phyloP scores from a whole-genome alignment of 2,329 filamentous ascomycete species.

The Paecilomyces formosus region DNA sequence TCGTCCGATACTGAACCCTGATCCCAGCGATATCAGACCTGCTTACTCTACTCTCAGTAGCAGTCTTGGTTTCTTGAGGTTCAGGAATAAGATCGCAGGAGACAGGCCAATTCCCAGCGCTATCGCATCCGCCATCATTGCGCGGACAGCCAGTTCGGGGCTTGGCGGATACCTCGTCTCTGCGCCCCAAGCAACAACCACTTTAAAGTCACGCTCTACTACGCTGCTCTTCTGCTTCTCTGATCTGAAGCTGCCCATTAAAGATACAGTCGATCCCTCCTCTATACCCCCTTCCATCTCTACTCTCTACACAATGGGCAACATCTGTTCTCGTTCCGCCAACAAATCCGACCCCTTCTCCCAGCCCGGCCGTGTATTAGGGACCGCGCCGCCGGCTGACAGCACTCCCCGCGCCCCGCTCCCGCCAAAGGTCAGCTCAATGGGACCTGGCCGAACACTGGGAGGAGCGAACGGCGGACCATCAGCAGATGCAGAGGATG shows the following conservation, averaged over 20 bases:
- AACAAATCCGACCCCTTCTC: slow-evolving; percentile 57
- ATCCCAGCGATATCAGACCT: neutral
- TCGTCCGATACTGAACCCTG: neutral
- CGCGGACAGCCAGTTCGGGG: neutral
- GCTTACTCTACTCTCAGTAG: neutral
- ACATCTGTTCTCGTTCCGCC: slow-evolving; percentile 69
- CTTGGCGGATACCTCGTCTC: neutral
- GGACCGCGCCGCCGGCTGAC: slow-evolving; percentile 41
- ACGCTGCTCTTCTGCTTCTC: neutral
- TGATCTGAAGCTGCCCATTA: neutral
- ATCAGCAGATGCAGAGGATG: slow-evolving; percentile 43
- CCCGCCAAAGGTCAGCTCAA: slow-evolving; percentile 35
- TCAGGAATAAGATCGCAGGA: neutral
- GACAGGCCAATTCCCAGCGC: neutral
- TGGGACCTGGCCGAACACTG: slow-evolving; percentile 53
- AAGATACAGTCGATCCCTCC: neutral
- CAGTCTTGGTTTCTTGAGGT: neutral
- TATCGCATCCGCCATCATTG: neutral
- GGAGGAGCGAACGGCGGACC: slow-evolving; percentile 42
- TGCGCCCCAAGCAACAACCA: neutral
- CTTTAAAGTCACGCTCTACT: neutral
- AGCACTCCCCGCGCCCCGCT: slow-evolving; percentile 45
- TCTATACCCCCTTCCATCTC: slow-evolving; percentile 3
- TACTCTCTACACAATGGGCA: slow-evolving; percentile 58
- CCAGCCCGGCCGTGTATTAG: slow-evolving; percentile 65